Base-by-base conservation (phyloP, 108 stramenopile species). In the Nitzschia sp. region DNA sequence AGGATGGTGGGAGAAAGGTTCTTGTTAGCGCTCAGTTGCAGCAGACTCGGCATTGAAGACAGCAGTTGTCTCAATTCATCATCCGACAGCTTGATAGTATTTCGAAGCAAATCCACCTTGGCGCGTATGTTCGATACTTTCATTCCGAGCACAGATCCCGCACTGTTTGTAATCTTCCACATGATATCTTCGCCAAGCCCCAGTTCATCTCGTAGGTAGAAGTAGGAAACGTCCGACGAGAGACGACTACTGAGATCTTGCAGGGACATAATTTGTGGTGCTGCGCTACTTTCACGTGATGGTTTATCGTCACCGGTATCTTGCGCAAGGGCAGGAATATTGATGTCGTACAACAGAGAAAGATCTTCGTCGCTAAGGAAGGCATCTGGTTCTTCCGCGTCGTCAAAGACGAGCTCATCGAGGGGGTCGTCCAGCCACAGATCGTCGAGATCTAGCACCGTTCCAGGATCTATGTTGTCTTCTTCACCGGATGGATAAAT, bases 91-190 rank as follows among this genome's bases (percentile, higher is more conserved):
- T 76, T 72, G 73, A 93, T 81, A 2, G 80, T 76, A 16, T 68
- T 64, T 23, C 74, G 66, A 26, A 93, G 66, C 11, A 84, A 58
- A 0, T 80, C 73, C 0, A 93, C 64, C 62, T 93, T 93, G 53
- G 65, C 65, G 38, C 83, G 75, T 0, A 93, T 67, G 16, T 80
- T 91, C 26, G 66, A 61, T 8, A 83, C 86, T 4, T 86, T 91
- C 80, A 93, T 71, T 23, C 89, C 88, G 26, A 93, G 66, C 6
- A 87, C 71, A 41, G 86, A 86, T 9, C 80, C 75, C 0, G 84
- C 81, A 45, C 89, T 73, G 26, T 80, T 69, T 5, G 85, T 86
- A 30, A 93, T 85, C 66, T 83, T 88, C 89, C 88, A 89, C 88
- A 93, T 89, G 63, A 66, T 68, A 41, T 89, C 92, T 73, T 90